phyloP scores from a whole-genome alignment of 345 rosid genomes.

The Eucalyptus sideroxylon region DNA sequence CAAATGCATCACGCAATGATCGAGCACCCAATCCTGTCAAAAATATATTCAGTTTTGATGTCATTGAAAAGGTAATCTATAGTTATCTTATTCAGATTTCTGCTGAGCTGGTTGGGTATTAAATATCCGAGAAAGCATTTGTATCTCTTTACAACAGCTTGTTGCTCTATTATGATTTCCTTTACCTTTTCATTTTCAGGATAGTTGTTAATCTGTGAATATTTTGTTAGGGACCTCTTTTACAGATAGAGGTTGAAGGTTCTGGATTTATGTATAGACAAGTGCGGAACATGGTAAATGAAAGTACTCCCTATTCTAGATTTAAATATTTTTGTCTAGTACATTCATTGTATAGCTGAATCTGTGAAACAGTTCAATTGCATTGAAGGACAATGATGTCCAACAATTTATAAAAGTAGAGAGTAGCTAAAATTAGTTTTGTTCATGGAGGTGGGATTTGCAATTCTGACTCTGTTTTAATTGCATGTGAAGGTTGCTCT shows the following conservation, averaged over 20 bases:
- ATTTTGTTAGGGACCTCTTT: constrained; percentile 46
- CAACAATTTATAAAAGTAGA: not conserved
- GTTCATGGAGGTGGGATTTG: not conserved
- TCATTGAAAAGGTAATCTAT: constrained; percentile 50
- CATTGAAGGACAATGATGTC: not conserved
- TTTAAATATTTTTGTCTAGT: not conserved
- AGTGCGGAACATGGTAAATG: constrained; percentile 82
- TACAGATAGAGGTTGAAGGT: constrained; percentile 88
- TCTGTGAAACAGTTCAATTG: not conserved
- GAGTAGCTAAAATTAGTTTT: not conserved
- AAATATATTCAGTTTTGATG: constrained; percentile 51
- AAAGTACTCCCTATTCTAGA: not conserved
- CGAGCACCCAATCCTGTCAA: constrained; percentile 62
- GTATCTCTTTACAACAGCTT: not conserved
- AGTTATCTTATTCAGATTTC: not conserved
- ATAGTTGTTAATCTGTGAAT: not conserved
- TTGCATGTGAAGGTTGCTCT: constrained; percentile 55
- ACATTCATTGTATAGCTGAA: not conserved
- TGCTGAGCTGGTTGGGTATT: not conserved
- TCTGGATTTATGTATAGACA: constrained; percentile 83
- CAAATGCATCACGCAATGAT: constrained; percentile 58
- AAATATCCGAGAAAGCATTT: not conserved
- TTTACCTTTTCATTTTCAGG: not conserved
- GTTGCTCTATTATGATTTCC: not conserved
- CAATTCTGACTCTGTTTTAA: not conserved